Evolutionary conservation across 345 rosid genomes (phyloP).

Genomic region (Euphorbia peplus): DNA sequence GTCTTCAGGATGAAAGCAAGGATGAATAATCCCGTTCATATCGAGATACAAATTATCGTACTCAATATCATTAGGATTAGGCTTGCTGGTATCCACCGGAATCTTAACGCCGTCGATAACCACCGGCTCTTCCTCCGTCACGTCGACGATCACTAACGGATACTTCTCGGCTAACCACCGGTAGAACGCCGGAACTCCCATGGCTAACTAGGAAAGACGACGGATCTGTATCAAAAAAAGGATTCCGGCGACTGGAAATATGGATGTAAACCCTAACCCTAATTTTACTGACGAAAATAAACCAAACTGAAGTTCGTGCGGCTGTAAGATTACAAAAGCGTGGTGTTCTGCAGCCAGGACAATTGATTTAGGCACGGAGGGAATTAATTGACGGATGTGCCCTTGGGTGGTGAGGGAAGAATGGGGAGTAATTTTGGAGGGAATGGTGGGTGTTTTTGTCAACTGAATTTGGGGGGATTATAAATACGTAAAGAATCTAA

Average conservation of each 20-base stretch:
- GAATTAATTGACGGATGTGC: neutral
- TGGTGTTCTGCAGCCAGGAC: neutral
- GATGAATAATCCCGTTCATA: conserved; percentile 97
- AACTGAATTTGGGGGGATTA: too few relatives aligned
- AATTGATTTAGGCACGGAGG: conserved; percentile 9
- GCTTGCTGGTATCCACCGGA: conserved; percentile 78
- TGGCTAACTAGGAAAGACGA: conserved; percentile 16
- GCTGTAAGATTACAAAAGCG: neutral
- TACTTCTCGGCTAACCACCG: conserved; percentile 90
- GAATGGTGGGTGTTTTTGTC: conserved; percentile 7
- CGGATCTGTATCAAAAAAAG: neutral
- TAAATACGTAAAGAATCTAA: neutral
- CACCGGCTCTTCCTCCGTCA: conserved; percentile 77
- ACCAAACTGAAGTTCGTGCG: neutral
- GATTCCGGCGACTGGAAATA: neutral
- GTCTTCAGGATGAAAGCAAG: conserved; percentile 97
- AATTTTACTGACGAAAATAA: neutral
- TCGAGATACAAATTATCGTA: conserved; percentile 94
- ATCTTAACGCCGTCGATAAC: conserved; percentile 55
- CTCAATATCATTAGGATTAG: conserved; percentile 77
- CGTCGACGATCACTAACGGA: conserved; percentile 70
- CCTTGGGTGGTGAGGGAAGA: neutral
- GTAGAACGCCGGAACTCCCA: conserved; percentile 98
- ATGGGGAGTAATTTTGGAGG: neutral
- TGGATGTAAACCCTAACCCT: neutral